A percentile compares a stretch with the other conserved stretches of the same genome.
phyloP scores from a whole-genome alignment of 306 rosid species.

The Quercus ilex region DNA sequence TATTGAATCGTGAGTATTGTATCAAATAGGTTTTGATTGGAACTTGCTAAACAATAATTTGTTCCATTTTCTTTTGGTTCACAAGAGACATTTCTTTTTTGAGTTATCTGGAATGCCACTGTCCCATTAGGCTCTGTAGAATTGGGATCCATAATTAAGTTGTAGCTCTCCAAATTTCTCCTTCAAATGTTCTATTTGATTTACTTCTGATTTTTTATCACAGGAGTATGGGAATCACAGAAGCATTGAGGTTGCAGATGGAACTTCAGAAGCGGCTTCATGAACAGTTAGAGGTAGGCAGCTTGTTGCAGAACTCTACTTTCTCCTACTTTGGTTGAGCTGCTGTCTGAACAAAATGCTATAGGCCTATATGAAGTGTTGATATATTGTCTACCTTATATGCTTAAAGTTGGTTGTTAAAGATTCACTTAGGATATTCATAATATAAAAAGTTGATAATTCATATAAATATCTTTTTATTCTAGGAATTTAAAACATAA shows the following conservation, averaged over 20 bases:
- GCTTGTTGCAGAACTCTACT: slow-evolving; percentile 3
- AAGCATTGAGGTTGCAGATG: slow-evolving; percentile 88
- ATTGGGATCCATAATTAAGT: background rate
- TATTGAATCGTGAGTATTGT: too few relatives aligned
- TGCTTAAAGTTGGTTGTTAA: background rate
- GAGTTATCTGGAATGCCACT: background rate
- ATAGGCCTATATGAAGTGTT: background rate
- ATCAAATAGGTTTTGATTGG: background rate
- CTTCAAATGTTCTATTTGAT: background rate
- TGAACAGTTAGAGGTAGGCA: slow-evolving; percentile 91
- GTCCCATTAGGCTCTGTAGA: background rate
- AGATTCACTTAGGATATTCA: background rate
- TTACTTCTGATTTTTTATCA: slow-evolving; percentile 8
- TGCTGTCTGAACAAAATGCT: background rate
- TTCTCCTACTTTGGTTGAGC: background rate
- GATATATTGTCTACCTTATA: background rate
- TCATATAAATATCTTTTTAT: background rate
- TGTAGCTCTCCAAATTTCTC: background rate
- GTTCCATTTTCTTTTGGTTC: background rate
- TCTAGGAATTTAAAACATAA: background rate
- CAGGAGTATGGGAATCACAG: slow-evolving; percentile 88
- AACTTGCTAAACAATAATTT: background rate
- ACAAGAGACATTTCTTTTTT: background rate
- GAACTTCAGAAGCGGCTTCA: slow-evolving; percentile 98
- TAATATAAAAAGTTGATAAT: background rate